These are phyloP conservation scores for Lonicera japonica DNA, from an alignment of 129 eudicot genomes.

Conservation along the genomic window DNA sequence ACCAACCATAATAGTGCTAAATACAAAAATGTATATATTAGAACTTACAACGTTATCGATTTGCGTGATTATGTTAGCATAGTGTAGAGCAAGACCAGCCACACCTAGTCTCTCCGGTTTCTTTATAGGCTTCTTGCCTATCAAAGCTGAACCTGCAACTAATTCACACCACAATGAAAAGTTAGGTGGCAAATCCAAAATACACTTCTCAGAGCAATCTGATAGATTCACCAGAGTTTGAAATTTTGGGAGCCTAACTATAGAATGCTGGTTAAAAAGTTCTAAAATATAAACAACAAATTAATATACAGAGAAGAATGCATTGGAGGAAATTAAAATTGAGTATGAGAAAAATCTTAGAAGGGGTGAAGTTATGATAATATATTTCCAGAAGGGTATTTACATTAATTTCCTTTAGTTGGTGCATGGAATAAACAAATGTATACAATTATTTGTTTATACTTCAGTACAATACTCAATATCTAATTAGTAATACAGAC, in stretches of 20 bases:
- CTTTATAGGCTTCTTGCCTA: slow-evolving; percentile 31
- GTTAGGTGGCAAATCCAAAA: not conserved
- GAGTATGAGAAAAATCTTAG: not conserved
- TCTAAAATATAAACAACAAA: not conserved
- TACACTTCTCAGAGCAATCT: not conserved
- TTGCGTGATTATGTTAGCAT: slow-evolving; percentile 88
- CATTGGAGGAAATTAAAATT: not conserved
- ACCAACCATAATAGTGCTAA: not conserved
- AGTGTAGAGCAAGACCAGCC: slow-evolving; percentile 96
- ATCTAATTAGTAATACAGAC: too few species aligned
- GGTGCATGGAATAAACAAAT: too few species aligned
- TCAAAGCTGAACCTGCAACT: slow-evolving; percentile 28
- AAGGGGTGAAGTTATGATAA: not conserved
- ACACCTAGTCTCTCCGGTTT: slow-evolving; percentile 71
- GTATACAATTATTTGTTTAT: too few species aligned
- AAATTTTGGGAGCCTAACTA: too few species aligned
- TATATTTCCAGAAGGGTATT: not conserved
- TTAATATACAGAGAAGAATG: not conserved
- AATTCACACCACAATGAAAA: slow-evolving; percentile 3
- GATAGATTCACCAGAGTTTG: too few species aligned
- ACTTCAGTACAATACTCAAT: too few species aligned
- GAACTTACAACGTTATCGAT: slow-evolving; percentile 85
- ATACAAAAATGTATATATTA: not conserved
- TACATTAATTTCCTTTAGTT: too few species aligned
- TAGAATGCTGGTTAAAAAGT: too few species aligned